These are phyloP conservation scores for Kalanchoe fedtschenkoi DNA, from an alignment of 164 flowering plant species.

Conservation along the genomic window DNA sequence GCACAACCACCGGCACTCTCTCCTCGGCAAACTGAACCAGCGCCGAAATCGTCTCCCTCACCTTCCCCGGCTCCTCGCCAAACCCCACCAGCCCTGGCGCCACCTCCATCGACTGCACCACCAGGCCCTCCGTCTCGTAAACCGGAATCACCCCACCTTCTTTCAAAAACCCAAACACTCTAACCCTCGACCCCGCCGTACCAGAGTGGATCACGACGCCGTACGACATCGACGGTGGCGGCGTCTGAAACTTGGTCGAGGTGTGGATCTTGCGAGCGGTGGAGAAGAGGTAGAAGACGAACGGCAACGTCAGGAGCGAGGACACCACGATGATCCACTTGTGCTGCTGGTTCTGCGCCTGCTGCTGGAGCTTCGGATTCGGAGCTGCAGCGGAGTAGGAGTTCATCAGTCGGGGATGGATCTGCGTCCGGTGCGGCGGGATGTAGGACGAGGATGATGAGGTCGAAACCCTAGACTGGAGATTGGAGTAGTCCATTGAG, in stretches of 20 bases:
- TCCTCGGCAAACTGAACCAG: conserved; percentile 28
- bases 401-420: conserved; percentile 39
- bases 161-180: conserved; percentile 30
- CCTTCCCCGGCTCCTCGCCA: conserved; percentile 15
- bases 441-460: conserved; percentile 21
- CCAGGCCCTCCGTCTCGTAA: conserved; percentile 8
- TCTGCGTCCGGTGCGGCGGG: conserved; percentile 41
- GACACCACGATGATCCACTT: conserved; percentile 23
- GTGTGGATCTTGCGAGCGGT: conserved; percentile 27
- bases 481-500: conserved; percentile 16
- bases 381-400: conserved; percentile 14
- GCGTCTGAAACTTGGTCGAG: conserved; percentile 24
- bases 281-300: conserved; percentile 33
- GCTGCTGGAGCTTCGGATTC: conserved; percentile 1
- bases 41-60: conserved; percentile 17
- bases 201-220: conserved; percentile 24
- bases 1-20: conserved; percentile 25
- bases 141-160: conserved; percentile 29
- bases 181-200: conserved; percentile 18
- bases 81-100: conserved; percentile 20
- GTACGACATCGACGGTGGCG: conserved; percentile 20
- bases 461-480: conserved; percentile 28
- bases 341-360: conserved; percentile 9
- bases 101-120: conserved; percentile 16
- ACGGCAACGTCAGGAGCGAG: conserved; percentile 22